Evolutionary conservation across 129 eudicot species (phyloP).

Genomic region (Smallanthus sonchifolius): DNA sequence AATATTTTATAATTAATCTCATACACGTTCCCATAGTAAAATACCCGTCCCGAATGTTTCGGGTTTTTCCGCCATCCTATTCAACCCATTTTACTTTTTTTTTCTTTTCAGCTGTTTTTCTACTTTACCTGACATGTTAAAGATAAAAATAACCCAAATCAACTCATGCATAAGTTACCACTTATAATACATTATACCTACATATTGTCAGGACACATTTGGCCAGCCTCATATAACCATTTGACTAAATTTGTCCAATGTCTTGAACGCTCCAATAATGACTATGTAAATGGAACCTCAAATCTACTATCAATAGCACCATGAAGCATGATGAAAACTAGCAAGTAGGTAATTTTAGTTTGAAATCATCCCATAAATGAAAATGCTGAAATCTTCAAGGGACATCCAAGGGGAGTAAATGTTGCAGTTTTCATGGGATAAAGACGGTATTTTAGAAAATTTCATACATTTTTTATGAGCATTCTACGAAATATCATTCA

Average conservation of each 20-base stretch:
- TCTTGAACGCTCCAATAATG: not conserved
- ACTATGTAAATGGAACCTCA: not conserved
- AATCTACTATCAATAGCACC: conserved; percentile 8
- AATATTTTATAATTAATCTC: too few relatives aligned
- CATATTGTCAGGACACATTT: not conserved
- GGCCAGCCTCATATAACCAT: not conserved
- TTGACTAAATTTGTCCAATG: not conserved
- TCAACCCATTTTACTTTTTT: not conserved
- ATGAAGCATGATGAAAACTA: not conserved
- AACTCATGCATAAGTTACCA: not conserved
- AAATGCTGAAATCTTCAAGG: conserved; percentile 1
- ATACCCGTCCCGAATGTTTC: too few relatives aligned
- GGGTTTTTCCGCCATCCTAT: not conserved
- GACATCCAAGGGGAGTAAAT: not conserved
- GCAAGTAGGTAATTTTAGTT: not conserved
- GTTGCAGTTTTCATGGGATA: not conserved
- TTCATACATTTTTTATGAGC: not conserved
- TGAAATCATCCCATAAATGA: not conserved
- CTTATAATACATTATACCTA: not conserved
- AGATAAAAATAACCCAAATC: not conserved
- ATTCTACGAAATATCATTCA: not conserved
- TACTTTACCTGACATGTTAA: not conserved
- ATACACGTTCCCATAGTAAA: too few relatives aligned
- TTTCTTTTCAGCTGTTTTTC: not conserved
- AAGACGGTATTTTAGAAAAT: not conserved